phyloP scores from a whole-genome alignment of 192 early-diverging fungal species.

The Coemansia aciculifera region DNA sequence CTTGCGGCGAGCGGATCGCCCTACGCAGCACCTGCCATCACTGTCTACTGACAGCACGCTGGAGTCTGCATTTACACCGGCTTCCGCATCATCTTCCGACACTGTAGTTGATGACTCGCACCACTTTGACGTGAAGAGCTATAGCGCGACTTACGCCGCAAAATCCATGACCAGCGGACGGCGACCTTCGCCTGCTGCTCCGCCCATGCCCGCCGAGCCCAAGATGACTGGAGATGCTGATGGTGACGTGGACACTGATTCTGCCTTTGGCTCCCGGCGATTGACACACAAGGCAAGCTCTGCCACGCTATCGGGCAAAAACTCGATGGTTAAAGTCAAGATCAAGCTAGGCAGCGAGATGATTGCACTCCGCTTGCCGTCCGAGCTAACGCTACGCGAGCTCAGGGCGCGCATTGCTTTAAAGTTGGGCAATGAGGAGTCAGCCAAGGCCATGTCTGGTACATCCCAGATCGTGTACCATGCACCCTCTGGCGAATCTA shows the following conservation, averaged over 20 bases:
- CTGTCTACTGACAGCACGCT: constrained; percentile 33
- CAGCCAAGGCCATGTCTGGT: not conserved
- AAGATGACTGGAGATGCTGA: not conserved
- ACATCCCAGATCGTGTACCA: constrained; percentile 49
- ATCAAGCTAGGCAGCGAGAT: constrained; percentile 69
- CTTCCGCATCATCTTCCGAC: constrained; percentile 41
- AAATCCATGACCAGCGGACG: constrained; percentile 18
- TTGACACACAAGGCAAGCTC: constrained; percentile 45
- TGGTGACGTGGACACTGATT: not conserved
- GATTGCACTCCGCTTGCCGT: constrained; percentile 69
- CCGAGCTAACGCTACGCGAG: constrained; percentile 56
- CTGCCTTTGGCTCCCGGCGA: constrained; percentile 7
- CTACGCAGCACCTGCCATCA: constrained; percentile 30
- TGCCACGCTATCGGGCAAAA: constrained; percentile 20
- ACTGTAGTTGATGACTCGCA: constrained; percentile 33
- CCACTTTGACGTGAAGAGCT: constrained; percentile 16
- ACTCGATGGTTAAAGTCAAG: constrained; percentile 66
- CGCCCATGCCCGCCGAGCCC: constrained; percentile 53
- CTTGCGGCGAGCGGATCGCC: constrained; percentile 8
- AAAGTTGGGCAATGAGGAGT: constrained; percentile 49
- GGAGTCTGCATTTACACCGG: constrained; percentile 33
- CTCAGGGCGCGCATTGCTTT: constrained; percentile 64
- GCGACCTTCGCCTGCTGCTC: constrained; percentile 3
- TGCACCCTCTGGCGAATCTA: constrained; percentile 49
- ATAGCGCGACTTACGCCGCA: constrained; percentile 7